phyloP scores from a whole-genome alignment of 441 rosid species.

The Erodium trifolium region DNA sequence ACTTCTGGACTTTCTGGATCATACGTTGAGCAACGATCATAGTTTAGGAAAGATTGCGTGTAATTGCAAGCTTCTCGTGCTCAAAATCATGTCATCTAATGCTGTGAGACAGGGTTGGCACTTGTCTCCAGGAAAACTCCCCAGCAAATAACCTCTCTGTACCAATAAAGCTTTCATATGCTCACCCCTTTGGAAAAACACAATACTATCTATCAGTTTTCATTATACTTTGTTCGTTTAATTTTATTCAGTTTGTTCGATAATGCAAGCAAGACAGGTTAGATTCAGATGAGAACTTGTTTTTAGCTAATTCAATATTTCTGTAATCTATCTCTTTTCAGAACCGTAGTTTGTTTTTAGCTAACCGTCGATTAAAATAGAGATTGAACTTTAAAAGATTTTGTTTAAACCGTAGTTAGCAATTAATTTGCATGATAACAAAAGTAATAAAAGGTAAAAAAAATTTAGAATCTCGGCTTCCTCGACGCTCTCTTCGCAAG shows the following conservation, averaged over 20 bases:
- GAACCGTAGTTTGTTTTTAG: too few relatives aligned
- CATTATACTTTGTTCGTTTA: background rate
- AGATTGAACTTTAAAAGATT: too few relatives aligned
- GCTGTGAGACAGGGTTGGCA: background rate
- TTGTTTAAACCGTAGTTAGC: too few relatives aligned
- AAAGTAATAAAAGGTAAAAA: too few relatives aligned
- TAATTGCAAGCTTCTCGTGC: background rate
- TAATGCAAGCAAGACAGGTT: background rate
- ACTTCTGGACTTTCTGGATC: conserved; percentile 92
- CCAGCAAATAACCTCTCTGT: background rate
- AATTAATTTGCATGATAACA: too few relatives aligned
- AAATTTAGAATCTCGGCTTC: too few relatives aligned
- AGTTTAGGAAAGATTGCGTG: background rate
- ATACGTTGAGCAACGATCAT: conserved; percentile 67
- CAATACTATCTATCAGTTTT: background rate
- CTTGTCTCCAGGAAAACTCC: background rate
- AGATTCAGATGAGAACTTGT: background rate
- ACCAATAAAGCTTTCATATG: background rate
- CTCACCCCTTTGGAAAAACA: background rate
- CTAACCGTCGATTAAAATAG: too few relatives aligned
- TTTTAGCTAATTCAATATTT: background rate
- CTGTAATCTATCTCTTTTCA: too few relatives aligned
- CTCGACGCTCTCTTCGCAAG: too few relatives aligned
- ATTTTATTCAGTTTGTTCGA: background rate
- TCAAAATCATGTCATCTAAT: background rate